Conservation (phyloP, 1,284 basidiomycete genomes). For the Peniophora sp. region DNA sequence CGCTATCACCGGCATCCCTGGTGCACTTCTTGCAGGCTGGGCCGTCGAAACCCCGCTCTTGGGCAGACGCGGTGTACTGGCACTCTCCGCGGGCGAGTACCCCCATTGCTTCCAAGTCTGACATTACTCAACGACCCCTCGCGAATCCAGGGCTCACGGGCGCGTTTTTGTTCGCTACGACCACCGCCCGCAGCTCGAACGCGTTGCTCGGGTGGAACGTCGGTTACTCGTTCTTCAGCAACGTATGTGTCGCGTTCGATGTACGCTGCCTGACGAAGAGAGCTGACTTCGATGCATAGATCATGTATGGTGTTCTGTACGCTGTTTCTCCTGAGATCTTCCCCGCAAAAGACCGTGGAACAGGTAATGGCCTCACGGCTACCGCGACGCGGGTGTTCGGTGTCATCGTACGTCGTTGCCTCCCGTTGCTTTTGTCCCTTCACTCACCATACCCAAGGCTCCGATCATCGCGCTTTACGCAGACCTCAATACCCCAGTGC, state of each 20-base stretch:
- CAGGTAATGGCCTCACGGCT: constrained; percentile 51
- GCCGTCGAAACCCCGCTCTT: constrained; percentile 52
- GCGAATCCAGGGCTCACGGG: constrained; percentile 54
- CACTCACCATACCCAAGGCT: constrained; percentile 31
- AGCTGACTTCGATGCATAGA: constrained; percentile 16
- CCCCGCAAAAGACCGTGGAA: constrained; percentile 64
- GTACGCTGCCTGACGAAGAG: constrained; percentile 9
- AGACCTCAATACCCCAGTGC: constrained; percentile 55
- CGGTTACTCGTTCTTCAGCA: constrained; percentile 55
- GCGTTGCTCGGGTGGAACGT: constrained; percentile 66
- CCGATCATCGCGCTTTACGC: constrained; percentile 70
- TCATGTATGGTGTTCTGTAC: constrained; percentile 76
- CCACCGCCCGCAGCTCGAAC: constrained; percentile 58
- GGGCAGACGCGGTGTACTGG: constrained; percentile 58
- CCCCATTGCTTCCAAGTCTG: constrained; percentile 24
- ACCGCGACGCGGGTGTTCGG: constrained; percentile 53
- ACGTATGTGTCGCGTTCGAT: constrained; percentile 24
- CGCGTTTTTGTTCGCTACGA: constrained; percentile 63
- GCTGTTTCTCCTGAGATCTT: constrained; percentile 67
- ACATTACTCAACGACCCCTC: constrained; percentile 30
- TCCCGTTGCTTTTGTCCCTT: constrained; percentile 15
- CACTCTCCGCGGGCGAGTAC: constrained; percentile 41
- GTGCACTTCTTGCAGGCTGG: constrained; percentile 57
- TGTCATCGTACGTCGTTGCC: constrained; percentile 43
- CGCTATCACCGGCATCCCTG: constrained; percentile 58